Conservation (phyloP, 2,329 filamentous ascomycete species). For the Aureobasidium namibiae region DNA sequence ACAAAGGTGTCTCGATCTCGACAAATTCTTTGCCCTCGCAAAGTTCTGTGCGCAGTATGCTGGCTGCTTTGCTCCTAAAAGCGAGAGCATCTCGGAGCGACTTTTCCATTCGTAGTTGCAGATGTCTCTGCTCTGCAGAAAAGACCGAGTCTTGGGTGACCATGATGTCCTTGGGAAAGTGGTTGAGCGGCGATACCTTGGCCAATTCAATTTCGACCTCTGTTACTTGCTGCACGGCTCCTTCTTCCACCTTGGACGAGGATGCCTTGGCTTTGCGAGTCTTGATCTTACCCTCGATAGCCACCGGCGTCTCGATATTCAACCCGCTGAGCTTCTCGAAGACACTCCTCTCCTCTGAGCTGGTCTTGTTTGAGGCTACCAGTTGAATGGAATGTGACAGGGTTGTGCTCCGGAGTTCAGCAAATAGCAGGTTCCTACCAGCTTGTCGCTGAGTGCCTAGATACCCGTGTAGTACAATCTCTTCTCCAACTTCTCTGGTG, state of each 20-base stretch:
- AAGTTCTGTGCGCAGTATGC: slow-evolving; percentile 47
- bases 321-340: slow-evolving; percentile 34
- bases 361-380: slow-evolving; percentile 21
- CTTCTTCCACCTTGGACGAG: slow-evolving; percentile 19
- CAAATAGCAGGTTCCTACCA: slow-evolving; percentile 63
- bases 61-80: slow-evolving; percentile 57
- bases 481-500: slow-evolving; percentile 19
- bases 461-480: slow-evolving; percentile 60
- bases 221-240: slow-evolving; percentile 25
- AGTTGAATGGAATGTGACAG: slow-evolving; percentile 29
- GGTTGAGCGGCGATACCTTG: slow-evolving; percentile 59
- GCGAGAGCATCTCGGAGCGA: slow-evolving; percentile 59
- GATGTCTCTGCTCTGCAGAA: slow-evolving; percentile 64
- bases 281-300: slow-evolving; percentile 43
- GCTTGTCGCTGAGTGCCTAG: slow-evolving; percentile 60
- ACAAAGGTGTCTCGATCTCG: slow-evolving; percentile 82
- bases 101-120: slow-evolving; percentile 72
- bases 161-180: slow-evolving; percentile 67
- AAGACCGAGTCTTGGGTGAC: slow-evolving; percentile 68
- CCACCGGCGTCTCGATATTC: slow-evolving; percentile 46
- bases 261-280: slow-evolving; percentile 25
- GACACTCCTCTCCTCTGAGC: background rate
- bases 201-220: slow-evolving; percentile 54
- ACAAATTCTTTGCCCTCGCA: slow-evolving; percentile 50
- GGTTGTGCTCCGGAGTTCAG: slow-evolving; percentile 43